A percentile compares a stretch with the other conserved stretches of the same genome.
phyloP scores from a whole-genome alignment of 2,329 filamentous ascomycete genomes.

The Pseudogymnoascus sp. region DNA sequence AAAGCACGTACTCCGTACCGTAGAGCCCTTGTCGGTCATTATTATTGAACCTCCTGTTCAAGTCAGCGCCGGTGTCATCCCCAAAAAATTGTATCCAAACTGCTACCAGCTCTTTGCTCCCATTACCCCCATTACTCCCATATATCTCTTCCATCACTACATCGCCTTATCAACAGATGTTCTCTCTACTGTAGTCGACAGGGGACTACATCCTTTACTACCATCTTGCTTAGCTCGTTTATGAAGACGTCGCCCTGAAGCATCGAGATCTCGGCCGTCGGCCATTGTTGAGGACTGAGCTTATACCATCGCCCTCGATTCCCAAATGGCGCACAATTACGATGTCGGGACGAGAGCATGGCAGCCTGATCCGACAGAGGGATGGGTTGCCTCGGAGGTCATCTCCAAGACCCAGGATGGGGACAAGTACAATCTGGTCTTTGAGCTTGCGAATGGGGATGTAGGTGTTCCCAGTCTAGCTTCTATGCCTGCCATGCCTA shows the following conservation, averaged over 20 bases:
- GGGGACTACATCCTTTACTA: conserved; percentile 5
- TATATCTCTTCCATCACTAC: not conserved
- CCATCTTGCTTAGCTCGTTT: not conserved
- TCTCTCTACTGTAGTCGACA: not conserved
- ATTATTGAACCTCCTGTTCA: conserved; percentile 8
- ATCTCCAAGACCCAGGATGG: conserved; percentile 76
- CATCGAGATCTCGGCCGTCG: not conserved
- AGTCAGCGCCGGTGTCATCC: not conserved
- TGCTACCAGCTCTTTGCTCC: not conserved
- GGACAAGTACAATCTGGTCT: conserved; percentile 79
- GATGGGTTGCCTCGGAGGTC: conserved; percentile 96
- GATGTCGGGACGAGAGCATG: conserved; percentile 95
- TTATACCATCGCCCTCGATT: conserved; percentile 13
- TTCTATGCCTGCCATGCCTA: conserved; percentile 11
- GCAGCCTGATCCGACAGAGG: conserved; percentile 93
- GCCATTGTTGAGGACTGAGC: not conserved
- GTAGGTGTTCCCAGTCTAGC: conserved; percentile 41
- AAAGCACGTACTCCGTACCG: not conserved
- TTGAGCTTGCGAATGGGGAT: conserved; percentile 88
- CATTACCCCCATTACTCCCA: not conserved
- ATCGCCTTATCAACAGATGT: conserved; percentile 4
- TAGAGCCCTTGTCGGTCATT: conserved; percentile 1
- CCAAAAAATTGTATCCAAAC: conserved; percentile 1
- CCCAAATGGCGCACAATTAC: conserved; percentile 79
- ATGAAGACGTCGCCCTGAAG: conserved; percentile 1